Base-by-base conservation (phyloP, 495 filamentous ascomycete species). In the Coniosporium apollinis region DNA sequence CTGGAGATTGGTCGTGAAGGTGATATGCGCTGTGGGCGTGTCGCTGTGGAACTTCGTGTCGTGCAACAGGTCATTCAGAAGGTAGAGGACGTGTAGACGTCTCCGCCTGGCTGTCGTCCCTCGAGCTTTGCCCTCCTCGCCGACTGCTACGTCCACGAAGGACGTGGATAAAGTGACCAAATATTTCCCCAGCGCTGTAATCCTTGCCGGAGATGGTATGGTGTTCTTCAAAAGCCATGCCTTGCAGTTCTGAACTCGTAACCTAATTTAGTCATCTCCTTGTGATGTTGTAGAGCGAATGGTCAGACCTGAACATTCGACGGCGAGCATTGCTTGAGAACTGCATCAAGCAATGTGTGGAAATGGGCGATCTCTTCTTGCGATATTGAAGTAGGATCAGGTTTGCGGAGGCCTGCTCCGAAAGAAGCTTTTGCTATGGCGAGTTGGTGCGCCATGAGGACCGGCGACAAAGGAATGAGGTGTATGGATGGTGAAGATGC, bases 301-400 rank as follows among this genome's bases (percentile, higher is more conserved):
- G 49, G 44, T 82, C 84, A 86, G 84, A 94, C 85, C 85, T 94
- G 85, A 67, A 94, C 78, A 62, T 92, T 91, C 62, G 63, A 52
- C 38, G 74, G 64, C 45, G 82, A 80, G 70, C 84, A 87, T 59
- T 76, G 72, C 56, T 66, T 62, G 48, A 84, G 55, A 37, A 68
- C 69, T 50, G 67, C 59, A 48, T 79, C 72, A 42, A 94, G 65
- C 32, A 70, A 59, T 38, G 58, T 46, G 54, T 85, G 75, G 48
- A 89, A 82, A 24, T 65, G 51, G 38, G 72, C 60, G 62, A 91
- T 79, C 36, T 83, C 76, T 50, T 79, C 68, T 52, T 72, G 68
- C 17, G 76, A 52, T 18, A 84, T 67, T 5, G 79, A 64, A 5
- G 63, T 62, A 13, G 81, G 81, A 59, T 92, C 81, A 13, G 80